Percentiles rank a stretch among this genome's conserved stretches.
phyloP scores from a whole-genome alignment of 768 basidiomycete species.

The Grammothele lineata region DNA sequence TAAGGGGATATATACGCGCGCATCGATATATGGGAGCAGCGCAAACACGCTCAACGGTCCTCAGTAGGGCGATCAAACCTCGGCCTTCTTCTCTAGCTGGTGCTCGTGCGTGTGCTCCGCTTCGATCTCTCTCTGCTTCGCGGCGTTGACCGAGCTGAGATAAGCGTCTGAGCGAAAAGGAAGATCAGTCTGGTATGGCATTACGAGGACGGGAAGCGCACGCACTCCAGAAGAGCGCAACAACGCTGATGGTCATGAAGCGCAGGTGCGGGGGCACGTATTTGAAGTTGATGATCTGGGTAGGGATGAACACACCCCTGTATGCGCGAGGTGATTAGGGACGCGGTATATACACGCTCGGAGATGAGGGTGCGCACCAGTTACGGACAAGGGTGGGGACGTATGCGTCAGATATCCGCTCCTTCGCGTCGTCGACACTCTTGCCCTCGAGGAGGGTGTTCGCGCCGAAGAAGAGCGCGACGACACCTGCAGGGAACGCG shows the following conservation, averaged over 20 bases:
- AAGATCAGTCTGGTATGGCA: not conserved
- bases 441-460: slow-evolving; percentile 84
- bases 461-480: slow-evolving; percentile 61
- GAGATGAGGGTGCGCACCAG: slow-evolving; percentile 43
- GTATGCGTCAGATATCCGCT: slow-evolving; percentile 51
- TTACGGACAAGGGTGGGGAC: slow-evolving; percentile 70
- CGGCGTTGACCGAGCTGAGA: slow-evolving; percentile 27
- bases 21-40: too few relatives aligned
- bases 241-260: slow-evolving; percentile 68
- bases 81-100: slow-evolving; percentile 5
- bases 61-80: too few relatives aligned
- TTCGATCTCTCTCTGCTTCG: slow-evolving; percentile 9
- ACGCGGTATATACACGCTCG: not conserved
- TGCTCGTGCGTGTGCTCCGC: not conserved
- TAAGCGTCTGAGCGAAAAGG: slow-evolving; percentile 23
- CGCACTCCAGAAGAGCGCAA: slow-evolving; percentile 83
- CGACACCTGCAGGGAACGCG: slow-evolving; percentile 27
- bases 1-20: too few relatives aligned
- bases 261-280: slow-evolving; percentile 74
- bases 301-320: slow-evolving; percentile 72
- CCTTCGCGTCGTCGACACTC: slow-evolving; percentile 43
- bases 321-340: not conserved
- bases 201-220: slow-evolving; percentile 9
- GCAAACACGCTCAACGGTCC: too few relatives aligned
- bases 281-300: slow-evolving; percentile 76